Evolutionary conservation across 2,329 filamentous ascomycete species (phyloP).

Genomic region (Ophiostoma perfectum): DNA sequence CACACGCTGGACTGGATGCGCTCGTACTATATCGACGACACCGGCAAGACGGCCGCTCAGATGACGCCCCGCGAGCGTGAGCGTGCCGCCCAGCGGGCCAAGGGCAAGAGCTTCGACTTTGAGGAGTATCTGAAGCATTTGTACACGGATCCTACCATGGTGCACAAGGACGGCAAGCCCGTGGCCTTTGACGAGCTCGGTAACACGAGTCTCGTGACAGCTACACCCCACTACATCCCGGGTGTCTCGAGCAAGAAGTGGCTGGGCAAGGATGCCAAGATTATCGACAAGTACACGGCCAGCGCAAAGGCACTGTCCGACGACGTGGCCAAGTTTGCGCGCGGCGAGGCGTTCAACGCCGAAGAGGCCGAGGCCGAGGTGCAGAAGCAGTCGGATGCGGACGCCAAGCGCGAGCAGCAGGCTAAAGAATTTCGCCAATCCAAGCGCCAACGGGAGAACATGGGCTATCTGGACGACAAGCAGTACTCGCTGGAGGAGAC

Average conservation of each 20-base stretch:
- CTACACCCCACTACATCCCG: conserved; percentile 48
- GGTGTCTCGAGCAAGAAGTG: conserved; percentile 39
- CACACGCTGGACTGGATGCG: conserved; percentile 49
- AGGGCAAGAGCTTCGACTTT: conserved; percentile 14
- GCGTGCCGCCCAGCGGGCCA: conserved; percentile 30
- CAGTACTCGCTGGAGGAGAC: conserved; percentile 10
- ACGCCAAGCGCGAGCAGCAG: conserved; percentile 48
- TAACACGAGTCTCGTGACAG: conserved; percentile 44
- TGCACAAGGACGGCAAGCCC: conserved; percentile 30
- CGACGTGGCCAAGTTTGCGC: conserved; percentile 11
- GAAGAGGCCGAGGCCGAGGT: conserved; percentile 12
- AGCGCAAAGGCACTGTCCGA: conserved; percentile 8
- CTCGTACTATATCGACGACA: conserved; percentile 30
- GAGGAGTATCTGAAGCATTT: conserved; percentile 31
- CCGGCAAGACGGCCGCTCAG: conserved; percentile 27
- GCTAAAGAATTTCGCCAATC: conserved; percentile 39
- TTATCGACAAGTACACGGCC: conserved; percentile 9
- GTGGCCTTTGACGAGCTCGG: conserved; percentile 27
- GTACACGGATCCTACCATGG: conserved; percentile 36
- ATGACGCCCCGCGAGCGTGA: conserved; percentile 28
- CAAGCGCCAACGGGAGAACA: background rate
- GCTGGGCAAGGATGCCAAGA: conserved; percentile 11
- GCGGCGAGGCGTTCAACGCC: conserved; percentile 7
- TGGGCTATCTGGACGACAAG: conserved; percentile 14
- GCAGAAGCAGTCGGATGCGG: conserved; percentile 36